These are phyloP conservation scores for Crithidia brevicula DNA, from an alignment of 208 protist species.

Conservation along the genomic window DNA sequence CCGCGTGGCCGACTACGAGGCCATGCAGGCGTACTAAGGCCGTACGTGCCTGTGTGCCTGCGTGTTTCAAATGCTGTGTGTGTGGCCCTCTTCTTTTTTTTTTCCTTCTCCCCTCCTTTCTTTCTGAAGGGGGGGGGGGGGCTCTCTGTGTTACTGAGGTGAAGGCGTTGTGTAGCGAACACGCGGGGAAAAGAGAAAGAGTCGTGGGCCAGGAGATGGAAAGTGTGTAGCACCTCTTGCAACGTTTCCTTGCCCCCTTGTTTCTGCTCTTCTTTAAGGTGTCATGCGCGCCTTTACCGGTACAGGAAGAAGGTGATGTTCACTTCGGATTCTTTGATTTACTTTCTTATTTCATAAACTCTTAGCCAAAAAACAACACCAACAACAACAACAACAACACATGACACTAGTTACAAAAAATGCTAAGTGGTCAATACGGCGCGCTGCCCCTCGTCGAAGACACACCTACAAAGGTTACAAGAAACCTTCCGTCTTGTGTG, in stretches of 20 bases:
- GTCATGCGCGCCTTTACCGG: constrained; percentile 13
- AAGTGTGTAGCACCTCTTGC: too few species aligned
- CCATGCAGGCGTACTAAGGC: constrained; percentile 82
- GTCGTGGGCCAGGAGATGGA: too few species aligned
- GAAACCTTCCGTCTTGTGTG: too few species aligned
- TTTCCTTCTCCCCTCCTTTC: too few species aligned
- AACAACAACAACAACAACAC: background rate
- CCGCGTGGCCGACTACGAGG: constrained; percentile 84
- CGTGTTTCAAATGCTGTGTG: background rate
- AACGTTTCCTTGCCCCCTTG: background rate
- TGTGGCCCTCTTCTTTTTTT: background rate
- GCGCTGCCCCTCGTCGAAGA: too few species aligned
- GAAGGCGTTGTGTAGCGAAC: too few species aligned
- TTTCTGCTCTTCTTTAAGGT: background rate
- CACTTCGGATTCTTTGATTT: constrained; percentile 20
- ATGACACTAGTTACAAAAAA: too few species aligned
- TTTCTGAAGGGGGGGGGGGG: too few species aligned
- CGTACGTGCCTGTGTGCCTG: constrained; percentile 2
- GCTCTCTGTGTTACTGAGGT: too few species aligned
- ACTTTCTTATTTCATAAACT: constrained; percentile 17
- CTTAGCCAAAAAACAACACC: constrained; percentile 2
- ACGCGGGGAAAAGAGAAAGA: too few species aligned
- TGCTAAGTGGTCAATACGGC: too few species aligned
- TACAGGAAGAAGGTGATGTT: background rate
- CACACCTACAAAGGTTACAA: too few species aligned